Base-by-base conservation (phyloP, 2,329 filamentous ascomycete species). In the Ascochyta rabiei region DNA sequence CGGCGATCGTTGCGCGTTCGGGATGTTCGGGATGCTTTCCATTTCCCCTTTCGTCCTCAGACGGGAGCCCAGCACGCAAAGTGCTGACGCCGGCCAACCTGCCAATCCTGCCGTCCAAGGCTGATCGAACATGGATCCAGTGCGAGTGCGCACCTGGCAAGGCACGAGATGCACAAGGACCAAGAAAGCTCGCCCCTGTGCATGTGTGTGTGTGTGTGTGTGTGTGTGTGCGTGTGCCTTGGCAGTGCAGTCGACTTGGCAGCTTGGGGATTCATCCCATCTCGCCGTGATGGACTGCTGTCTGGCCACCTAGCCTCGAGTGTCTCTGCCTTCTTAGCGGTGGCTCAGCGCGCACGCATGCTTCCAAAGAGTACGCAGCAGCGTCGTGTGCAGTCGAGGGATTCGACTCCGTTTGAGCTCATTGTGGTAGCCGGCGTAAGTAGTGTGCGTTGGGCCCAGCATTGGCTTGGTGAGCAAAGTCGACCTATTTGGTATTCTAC, bases 41-140 rank as follows among this genome's bases (percentile, higher is more conserved):
- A 35, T 35, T 38, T 50, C 37, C 38, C 23, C 38, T 18, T 26
- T 37, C 35, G 21, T 28, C 41, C 52, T 28, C 42, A 50, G 41
- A 5, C 41, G 52, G 52, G 40, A 41, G 37, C 41, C 30, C 37
- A 23, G 37, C 37, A 42, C 50, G 52, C 52, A 46, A 10, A 13
- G 38, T 37, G 47, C 42, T 50, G 52, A 50, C 52, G 30, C 51
- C 52, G 39, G 49, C 30, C 43, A 37, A 54, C 52, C 46, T 48
- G 52, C 52, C 52, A 49, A 48, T 31, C n/a, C 21, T 37, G 47
- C 47, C 31, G 43, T 43, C 31, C 40, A 33, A 44, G 6, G 35
- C 37, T 31, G 41, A 50, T 48, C 46, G 47, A 55, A 50, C 52
- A 23, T 28, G 33, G 45, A 31, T 16, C 33, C 33, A 42, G 41